A percentile compares a stretch with the other conserved stretches of the same genome.
These are phyloP conservation scores for Dunaliella sp. DNA, from an alignment of 139 green algal genomes.

Conservation along the genomic window DNA sequence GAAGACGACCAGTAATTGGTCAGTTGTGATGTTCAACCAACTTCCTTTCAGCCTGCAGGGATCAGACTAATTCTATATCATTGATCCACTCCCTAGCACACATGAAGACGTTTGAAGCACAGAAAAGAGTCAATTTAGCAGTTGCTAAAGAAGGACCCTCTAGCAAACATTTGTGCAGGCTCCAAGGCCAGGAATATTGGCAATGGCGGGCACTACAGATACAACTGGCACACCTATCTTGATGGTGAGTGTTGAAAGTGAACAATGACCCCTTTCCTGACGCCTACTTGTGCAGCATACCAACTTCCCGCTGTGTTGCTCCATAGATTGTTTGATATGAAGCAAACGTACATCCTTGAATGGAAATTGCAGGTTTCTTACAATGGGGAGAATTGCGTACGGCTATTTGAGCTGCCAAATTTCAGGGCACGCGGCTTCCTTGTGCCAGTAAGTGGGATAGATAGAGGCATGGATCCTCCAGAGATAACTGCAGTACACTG, in stretches of 20 bases:
- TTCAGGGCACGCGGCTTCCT: constrained; percentile 18
- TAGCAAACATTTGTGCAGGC: too few relatives aligned
- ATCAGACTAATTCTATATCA: not conserved
- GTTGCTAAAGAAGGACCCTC: not conserved
- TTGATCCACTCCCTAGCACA: not conserved
- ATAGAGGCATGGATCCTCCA: not conserved
- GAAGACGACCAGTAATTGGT: too few relatives aligned
- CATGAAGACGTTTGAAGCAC: not conserved
- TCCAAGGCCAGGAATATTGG: constrained; percentile 17
- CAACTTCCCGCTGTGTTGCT: not conserved
- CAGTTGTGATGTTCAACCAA: not conserved
- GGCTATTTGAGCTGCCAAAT: constrained; percentile 23
- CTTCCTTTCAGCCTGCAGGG: not conserved
- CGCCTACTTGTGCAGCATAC: not conserved
- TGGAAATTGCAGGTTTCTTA: not conserved
- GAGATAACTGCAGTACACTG: not conserved
- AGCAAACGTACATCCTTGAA: not conserved
- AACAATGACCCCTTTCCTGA: not conserved
- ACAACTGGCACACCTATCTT: constrained; percentile 11
- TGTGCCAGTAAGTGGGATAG: constrained; percentile 5
- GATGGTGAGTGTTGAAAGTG: constrained; percentile 9
- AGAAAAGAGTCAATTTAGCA: not conserved
- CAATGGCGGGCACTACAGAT: constrained; percentile 23
- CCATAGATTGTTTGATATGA: not conserved
- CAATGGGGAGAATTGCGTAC: constrained; percentile 12